Percentiles rank a stretch among this genome's conserved stretches.
Conservation (phyloP, 202 grass and related monocot genomes). For the Eragrostis tef region DNA sequence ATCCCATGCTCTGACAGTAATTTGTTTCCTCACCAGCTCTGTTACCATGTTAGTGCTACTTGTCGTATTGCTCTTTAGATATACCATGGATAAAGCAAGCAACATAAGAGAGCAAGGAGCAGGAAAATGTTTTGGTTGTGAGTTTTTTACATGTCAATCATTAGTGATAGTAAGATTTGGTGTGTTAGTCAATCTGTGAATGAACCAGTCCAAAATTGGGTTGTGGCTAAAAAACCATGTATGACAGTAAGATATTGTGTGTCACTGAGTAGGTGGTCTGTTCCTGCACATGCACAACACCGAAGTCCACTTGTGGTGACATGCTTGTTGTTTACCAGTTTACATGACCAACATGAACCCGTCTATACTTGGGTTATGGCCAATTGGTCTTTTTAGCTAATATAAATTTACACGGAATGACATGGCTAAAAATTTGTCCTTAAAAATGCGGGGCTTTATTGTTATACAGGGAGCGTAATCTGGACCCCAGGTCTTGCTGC, state of each 20-base stretch:
- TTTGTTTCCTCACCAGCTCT: background rate
- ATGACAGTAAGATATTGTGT: background rate
- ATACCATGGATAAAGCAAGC: too few relatives aligned
- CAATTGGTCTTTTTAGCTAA: background rate
- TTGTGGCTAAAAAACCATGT: too few relatives aligned
- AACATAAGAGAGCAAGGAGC: background rate
- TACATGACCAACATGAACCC: background rate
- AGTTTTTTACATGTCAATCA: too few relatives aligned
- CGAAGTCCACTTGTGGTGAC: background rate
- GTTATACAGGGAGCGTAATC: background rate
- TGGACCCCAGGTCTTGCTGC: background rate
- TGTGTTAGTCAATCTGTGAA: background rate
- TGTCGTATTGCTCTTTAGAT: background rate
- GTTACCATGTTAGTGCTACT: background rate
- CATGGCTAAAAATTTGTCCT: background rate
- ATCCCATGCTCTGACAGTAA: background rate
- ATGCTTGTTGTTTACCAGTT: background rate
- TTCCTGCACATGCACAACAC: background rate
- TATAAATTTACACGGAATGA: background rate
- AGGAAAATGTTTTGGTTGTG: background rate
- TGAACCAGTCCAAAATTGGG: too few relatives aligned
- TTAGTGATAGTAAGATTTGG: background rate
- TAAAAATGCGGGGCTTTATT: background rate
- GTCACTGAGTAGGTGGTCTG: background rate
- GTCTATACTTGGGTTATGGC: background rate